Conservation (phyloP, 2,329 filamentous ascomycete genomes). For the Alternaria sp. region DNA sequence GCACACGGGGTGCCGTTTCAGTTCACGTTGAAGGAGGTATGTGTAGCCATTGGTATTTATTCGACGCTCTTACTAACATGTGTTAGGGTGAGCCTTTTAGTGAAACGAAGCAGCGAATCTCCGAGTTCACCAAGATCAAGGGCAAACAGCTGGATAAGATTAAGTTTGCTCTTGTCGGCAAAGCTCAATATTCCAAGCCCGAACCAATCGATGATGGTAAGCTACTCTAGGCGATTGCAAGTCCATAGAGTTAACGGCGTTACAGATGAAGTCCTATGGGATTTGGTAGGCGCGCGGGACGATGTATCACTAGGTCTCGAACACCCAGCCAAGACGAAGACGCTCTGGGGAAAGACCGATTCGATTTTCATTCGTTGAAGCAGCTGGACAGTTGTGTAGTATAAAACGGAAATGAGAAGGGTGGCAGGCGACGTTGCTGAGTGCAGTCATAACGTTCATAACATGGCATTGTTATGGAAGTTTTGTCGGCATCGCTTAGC, state of each 20-base stretch:
- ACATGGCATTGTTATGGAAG: conserved; percentile 11
- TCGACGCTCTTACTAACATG: conserved; percentile 32
- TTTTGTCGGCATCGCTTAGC: conserved; percentile 18
- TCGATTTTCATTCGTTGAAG: conserved; percentile 68
- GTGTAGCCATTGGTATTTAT: not conserved
- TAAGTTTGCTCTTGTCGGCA: conserved; percentile 83
- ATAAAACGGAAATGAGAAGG: conserved; percentile 22
- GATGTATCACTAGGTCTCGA: conserved; percentile 63
- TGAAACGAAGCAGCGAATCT: conserved; percentile 93
- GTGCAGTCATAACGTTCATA: not conserved
- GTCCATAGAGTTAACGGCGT: conserved; percentile 19
- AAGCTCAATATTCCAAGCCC: conserved; percentile 74
- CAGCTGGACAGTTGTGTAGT: conserved; percentile 28
- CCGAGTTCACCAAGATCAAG: conserved; percentile 91
- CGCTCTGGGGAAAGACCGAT: conserved; percentile 67
- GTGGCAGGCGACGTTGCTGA: not conserved
- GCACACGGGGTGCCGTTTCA: conserved; percentile 90
- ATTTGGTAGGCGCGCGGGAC: conserved; percentile 50
- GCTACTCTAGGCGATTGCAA: conserved; percentile 42
- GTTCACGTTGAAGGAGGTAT: conserved; percentile 82
- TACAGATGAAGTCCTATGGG: conserved; percentile 58
- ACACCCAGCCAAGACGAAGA: conserved; percentile 68
- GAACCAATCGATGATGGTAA: conserved; percentile 88
- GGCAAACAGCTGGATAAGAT: conserved; percentile 99
- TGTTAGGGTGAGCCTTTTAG: conserved; percentile 80